phyloP scores from a whole-genome alignment of 2,329 filamentous ascomycete genomes.

The Alternaria brassicicola region DNA sequence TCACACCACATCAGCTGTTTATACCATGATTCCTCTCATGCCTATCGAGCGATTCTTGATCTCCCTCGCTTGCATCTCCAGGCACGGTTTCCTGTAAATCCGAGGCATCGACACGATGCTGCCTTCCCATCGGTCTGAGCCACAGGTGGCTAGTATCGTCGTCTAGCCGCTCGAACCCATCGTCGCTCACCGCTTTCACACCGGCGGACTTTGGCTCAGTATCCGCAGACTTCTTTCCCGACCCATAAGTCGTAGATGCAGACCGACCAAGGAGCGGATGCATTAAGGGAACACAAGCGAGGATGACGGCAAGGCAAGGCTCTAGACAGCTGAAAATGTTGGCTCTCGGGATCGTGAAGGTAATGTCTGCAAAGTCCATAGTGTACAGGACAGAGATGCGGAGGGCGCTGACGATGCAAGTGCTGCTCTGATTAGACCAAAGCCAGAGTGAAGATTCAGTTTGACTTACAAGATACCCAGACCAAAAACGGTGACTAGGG shows the following conservation, averaged over 20 bases:
- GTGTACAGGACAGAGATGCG: background rate
- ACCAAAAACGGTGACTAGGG: background rate
- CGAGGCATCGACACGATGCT: background rate
- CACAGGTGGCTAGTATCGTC: background rate
- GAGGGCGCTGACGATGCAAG: background rate
- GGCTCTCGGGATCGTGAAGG: constrained; percentile 1
- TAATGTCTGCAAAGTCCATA: background rate
- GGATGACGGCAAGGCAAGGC: background rate
- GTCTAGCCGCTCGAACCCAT: background rate
- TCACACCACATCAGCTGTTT: background rate
- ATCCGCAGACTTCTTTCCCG: background rate
- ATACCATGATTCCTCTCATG: background rate
- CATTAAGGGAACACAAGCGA: background rate
- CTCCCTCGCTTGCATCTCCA: background rate
- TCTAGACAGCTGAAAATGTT: constrained; percentile 1
- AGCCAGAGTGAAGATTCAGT: background rate
- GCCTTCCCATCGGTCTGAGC: background rate
- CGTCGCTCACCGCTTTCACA: background rate
- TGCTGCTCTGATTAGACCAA: background rate
- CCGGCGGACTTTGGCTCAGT: background rate
- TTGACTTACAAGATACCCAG: background rate
- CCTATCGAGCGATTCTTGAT: background rate
- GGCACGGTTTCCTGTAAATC: background rate
- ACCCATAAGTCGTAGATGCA: background rate
- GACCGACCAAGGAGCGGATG: background rate